Evolutionary conservation across 768 basidiomycete genomes (phyloP), one percentile per base, ranked within the genome.

Genomic region (Epithele typhae): DNA sequence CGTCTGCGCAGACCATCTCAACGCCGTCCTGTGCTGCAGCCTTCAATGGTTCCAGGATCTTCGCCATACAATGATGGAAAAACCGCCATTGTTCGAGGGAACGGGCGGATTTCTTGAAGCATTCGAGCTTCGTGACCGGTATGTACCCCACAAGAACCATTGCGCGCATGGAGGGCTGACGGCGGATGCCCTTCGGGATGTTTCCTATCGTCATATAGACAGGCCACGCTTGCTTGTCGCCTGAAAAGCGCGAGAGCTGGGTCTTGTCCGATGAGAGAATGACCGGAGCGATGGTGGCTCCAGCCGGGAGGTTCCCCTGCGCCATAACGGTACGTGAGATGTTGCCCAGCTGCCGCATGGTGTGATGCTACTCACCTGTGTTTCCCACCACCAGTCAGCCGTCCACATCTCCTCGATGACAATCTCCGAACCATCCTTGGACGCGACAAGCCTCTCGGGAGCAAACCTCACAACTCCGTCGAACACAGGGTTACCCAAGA

Each of bases 321-420:
- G n/a, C n/a, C n/a, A n/a, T n/a, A n/a, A n/a, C n/a, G n/a, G n/a
- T n/a, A n/a, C n/a, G n/a, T n/a, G n/a, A n/a, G n/a, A n/a, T n/a
- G n/a, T n/a, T n/a, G n/a, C n/a, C n/a, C n/a, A n/a, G n/a, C n/a
- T n/a, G n/a, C n/a, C n/a, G n/a, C n/a, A n/a, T n/a, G n/a, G n/a
- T n/a, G n/a, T n/a, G n/a, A n/a, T n/a, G n/a, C n/a, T n/a, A n/a
- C n/a, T 34, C 46, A 77, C 76, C 63, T 78, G 76, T 1, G 63
- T 68, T 3, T 45, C 41, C 71, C 71, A 74, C 77, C 76, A 77
- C 76, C 76, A 78, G 36, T 69, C 62, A 0, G 67, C 73, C 0
- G 74, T 73, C 41, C 73, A 63, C 68, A 76, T 70, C 37, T 78
- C 70, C 41, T 50, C 42, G 45, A 61, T 72, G 1, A 72, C 19